These are phyloP conservation scores for Rhytidhysteron rufulum DNA, from an alignment of 2,329 filamentous ascomycete genomes.

Conservation along the genomic window DNA sequence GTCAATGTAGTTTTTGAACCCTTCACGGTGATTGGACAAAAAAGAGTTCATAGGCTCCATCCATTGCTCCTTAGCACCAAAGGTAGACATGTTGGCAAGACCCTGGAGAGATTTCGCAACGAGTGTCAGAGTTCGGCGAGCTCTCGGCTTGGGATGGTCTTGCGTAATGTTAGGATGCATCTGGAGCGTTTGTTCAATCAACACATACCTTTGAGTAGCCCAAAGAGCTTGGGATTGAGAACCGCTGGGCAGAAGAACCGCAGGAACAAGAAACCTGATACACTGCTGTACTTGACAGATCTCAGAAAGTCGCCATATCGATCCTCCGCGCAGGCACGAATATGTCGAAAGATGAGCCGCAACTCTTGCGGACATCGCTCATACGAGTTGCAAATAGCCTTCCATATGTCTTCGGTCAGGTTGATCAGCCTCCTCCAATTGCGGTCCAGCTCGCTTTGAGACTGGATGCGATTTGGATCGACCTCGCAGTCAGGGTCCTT, in stretches of 20 bases:
- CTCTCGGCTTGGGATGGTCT: conserved; percentile 78
- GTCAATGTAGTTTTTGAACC: conserved; percentile 86
- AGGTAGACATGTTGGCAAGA: conserved; percentile 83
- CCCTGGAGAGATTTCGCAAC: conserved; percentile 92
- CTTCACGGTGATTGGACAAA: conserved; percentile 67
- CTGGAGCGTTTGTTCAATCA: neutral
- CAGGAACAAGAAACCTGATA: conserved; percentile 90
- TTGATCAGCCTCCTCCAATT: conserved; percentile 78
- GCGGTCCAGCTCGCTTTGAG: conserved; percentile 67
- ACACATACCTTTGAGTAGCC: conserved; percentile 65
- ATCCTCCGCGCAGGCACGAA: conserved; percentile 88
- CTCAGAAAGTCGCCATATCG: conserved; percentile 89
- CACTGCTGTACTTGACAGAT: conserved; percentile 87
- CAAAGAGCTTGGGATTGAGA: conserved; percentile 89
- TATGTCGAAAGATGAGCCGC: conserved; percentile 81
- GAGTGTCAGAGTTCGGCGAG: conserved; percentile 83
- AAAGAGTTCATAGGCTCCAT: conserved; percentile 99
- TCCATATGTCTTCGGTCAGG: conserved; percentile 81
- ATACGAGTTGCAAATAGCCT: conserved; percentile 72
- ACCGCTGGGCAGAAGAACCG: conserved; percentile 97
- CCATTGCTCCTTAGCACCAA: conserved; percentile 95
- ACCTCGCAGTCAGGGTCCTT: conserved; percentile 92
- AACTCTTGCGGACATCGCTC: conserved; percentile 75
- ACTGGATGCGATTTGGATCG: conserved; percentile 73
- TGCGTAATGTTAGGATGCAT: conserved; percentile 24